phyloP scores from a whole-genome alignment of 306 rosid genomes.

The Vigna angularis region DNA sequence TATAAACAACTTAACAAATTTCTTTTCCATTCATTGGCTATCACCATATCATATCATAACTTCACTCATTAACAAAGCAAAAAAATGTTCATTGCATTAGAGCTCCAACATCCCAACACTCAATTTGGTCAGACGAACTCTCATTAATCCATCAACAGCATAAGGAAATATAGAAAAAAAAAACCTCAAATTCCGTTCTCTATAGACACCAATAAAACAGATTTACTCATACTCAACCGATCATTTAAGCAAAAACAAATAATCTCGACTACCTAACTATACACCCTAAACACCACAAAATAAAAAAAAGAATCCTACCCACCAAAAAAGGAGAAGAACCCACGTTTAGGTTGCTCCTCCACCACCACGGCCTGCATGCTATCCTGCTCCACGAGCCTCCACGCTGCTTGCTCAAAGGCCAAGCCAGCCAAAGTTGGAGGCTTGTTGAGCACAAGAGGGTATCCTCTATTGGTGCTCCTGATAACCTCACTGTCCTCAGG shows the following conservation, averaged over 20 bases:
- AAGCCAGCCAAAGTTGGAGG: slow-evolving; percentile 97
- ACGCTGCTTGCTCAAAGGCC: slow-evolving; percentile 98
- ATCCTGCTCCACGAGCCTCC: slow-evolving; percentile 99
- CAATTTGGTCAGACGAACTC: slow-evolving; percentile 15
- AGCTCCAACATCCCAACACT: slow-evolving; percentile 4
- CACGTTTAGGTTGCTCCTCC: slow-evolving; percentile 92
- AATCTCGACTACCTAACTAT: background rate
- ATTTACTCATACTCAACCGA: background rate
- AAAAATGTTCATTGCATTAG: background rate
- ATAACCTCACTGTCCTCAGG: slow-evolving; percentile 95
- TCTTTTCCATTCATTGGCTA: background rate
- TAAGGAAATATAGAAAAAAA: background rate
- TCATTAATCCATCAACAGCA: background rate
- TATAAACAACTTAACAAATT: background rate
- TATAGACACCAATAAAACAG: slow-evolving; percentile 1
- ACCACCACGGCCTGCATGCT: slow-evolving; percentile 91
- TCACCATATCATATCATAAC: background rate
- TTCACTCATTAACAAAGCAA: slow-evolving; percentile 8
- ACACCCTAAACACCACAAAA: background rate
- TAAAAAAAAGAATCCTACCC: slow-evolving; percentile 43
- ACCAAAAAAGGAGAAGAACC: slow-evolving; percentile 96
- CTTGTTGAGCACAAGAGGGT: slow-evolving; percentile 84
- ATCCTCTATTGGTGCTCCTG: slow-evolving; percentile 92
- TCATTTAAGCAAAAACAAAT: background rate
- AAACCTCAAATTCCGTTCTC: background rate